Evolutionary conservation across 345 rosid genomes (phyloP), one percentile per base, ranked within the genome.

Genomic region (Eucalyptus erythrocorys): DNA sequence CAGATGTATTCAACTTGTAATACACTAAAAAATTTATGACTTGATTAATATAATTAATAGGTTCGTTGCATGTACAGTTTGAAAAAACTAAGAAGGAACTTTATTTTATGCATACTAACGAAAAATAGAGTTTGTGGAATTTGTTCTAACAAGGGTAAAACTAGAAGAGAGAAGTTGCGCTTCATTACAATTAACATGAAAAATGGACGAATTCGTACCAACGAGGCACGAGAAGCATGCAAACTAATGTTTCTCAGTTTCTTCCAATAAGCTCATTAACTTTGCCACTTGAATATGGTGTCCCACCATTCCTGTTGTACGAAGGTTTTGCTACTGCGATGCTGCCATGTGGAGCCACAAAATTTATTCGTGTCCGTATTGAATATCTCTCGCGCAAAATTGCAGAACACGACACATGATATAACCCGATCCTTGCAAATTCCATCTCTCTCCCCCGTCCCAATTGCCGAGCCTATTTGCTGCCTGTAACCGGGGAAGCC

Each of bases 31-130:
- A 51, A 3, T 1, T 7, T 1, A 51, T 19, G 4, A 51, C 2
- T 51, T 5, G 7, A 51, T 51, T 19, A 10, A 19, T 10, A 21
- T 51, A 51, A 2, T 21, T 51, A 21, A 51, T 21, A 51, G 0
- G 5, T 51, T 51, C 0, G 19, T 51, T 51, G 10, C 26, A 3
- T 21, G 10, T 21, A 21, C 1, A 1, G 2, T 1, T 61, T 19
- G 8, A 10, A 37, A 71, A 13, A n/a, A 66, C 1, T 16, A 5
- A 32, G 12, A 66, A 8, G 2, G 3, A 9, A 32, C 21, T 66
- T 66, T 10, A 19, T 19, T 19, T 19, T 71, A 71, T 37, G 12
- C 0, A 0, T 19, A 12, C 13, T 0, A 4, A 3, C 0, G 6
- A 43, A 34, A 34, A 68, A 9, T 68, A 71, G 21, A 14, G 26